Conservation (phyloP, 1,284 basidiomycete genomes). For the Heterobasidion annosum region DNA sequence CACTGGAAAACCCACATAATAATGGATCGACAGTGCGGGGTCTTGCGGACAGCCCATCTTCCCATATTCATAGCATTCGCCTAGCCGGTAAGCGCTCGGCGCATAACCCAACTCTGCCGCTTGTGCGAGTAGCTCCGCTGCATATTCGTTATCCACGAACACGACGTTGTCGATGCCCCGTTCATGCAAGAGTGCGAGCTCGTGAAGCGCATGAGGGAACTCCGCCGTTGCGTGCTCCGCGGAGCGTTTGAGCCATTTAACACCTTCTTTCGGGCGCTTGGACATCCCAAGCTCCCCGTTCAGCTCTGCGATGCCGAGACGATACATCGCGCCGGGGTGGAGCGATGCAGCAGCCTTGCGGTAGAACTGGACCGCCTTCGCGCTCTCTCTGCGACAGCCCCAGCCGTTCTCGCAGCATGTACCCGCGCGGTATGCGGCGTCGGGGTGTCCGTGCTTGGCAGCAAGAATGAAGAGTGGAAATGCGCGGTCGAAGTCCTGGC, state of each 20-base stretch:
- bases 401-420: constrained; percentile 99
- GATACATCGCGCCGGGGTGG: constrained; percentile 95
- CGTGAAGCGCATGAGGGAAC: constrained; percentile 95
- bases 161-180: constrained; percentile 94
- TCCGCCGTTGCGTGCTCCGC: constrained; percentile 92
- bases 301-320: constrained; percentile 91
- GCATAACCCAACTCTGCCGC: constrained; percentile 95
- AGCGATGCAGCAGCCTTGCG: constrained; percentile 86
- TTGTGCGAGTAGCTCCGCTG: constrained; percentile 89
- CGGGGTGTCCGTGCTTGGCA: constrained; percentile 97
- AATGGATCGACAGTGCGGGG: constrained; percentile 94
- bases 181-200: constrained; percentile 91
- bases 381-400: constrained; percentile 89
- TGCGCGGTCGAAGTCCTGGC: constrained; percentile 95
- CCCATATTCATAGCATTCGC: constrained; percentile 99
- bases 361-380: constrained; percentile 91
- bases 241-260: constrained; percentile 97
- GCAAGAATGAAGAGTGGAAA: constrained; percentile 95
- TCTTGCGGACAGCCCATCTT: constrained; percentile 99
- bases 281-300: constrained; percentile 90
- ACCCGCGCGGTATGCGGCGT: constrained; percentile 92
- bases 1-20: constrained; percentile 65
- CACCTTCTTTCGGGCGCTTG: constrained; percentile 89
- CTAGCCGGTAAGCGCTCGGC: constrained; percentile 90
- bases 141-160: constrained; percentile 94